Conservation (phyloP, 2,329 filamentous ascomycete species). For the Daldinia sp. region DNA sequence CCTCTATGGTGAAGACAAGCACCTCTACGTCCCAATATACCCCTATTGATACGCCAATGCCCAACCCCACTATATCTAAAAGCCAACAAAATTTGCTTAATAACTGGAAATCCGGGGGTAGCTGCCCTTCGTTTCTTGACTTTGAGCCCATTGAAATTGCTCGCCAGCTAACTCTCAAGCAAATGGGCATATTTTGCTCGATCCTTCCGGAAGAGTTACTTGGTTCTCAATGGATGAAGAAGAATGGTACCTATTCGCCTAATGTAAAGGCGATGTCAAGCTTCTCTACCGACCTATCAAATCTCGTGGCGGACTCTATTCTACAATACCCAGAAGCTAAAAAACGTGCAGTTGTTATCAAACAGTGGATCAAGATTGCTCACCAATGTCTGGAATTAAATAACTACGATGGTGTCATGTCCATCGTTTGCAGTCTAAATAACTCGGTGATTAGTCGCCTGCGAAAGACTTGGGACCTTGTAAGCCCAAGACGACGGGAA, state of each 20-base stretch:
- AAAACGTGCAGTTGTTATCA: conserved; percentile 88
- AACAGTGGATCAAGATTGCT: conserved; percentile 98
- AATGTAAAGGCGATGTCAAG: conserved; percentile 96
- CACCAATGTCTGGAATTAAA: conserved; percentile 85
- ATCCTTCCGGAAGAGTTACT: conserved; percentile 93
- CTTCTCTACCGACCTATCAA: conserved; percentile 89
- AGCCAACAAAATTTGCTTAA: conserved; percentile 77
- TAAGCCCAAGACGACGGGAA: conserved; percentile 84
- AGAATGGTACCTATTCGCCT: conserved; percentile 76
- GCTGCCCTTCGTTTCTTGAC: conserved; percentile 78
- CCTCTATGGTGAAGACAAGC: conserved; percentile 87
- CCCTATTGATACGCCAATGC: conserved; percentile 75
- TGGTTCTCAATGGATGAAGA: conserved; percentile 93
- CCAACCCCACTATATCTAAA: conserved; percentile 74
- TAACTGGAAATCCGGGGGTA: conserved; percentile 77
- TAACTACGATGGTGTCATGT: conserved; percentile 97
- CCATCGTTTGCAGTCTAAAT: conserved; percentile 93
- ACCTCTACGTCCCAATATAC: conserved; percentile 76
- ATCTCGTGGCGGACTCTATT: conserved; percentile 92
- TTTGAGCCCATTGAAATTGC: conserved; percentile 92
- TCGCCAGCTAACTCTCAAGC: conserved; percentile 89
- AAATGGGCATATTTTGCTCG: conserved; percentile 88
- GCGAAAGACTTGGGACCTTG: conserved; percentile 88
- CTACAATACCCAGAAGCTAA: conserved; percentile 88
- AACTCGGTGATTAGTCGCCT: conserved; percentile 89